These are phyloP conservation scores for Diutina pseudorugosa DNA, from an alignment of 1,139 yeast genomes.

Conservation along the genomic window DNA sequence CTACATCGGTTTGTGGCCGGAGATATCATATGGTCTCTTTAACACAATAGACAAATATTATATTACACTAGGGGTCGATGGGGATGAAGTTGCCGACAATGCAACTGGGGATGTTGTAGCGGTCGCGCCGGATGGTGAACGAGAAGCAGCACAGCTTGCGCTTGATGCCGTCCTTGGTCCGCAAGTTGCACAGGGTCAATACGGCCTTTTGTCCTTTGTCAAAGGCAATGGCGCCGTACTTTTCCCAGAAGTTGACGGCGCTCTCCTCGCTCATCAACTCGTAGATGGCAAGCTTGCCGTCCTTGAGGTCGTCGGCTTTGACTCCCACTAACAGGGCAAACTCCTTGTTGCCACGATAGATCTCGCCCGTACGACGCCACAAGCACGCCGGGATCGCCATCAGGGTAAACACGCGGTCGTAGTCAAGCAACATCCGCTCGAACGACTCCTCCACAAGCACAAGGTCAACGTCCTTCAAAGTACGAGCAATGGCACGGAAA, in stretches of 20 bases:
- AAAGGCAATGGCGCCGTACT: conserved; percentile 92
- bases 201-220: conserved; percentile 95
- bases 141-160: conserved; percentile 86
- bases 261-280: conserved; percentile 95
- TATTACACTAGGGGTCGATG: conserved; percentile 31
- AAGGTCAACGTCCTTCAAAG: conserved; percentile 82
- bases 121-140: conserved; percentile 84
- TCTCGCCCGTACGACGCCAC: conserved; percentile 97
- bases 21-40: too few relatives aligned
- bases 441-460: conserved; percentile 90
- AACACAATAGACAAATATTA: too few relatives aligned
- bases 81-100: conserved; percentile 96
- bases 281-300: conserved; percentile 85
- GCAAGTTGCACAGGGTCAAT: conserved; percentile 76
- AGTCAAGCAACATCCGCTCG: conserved; percentile 85
- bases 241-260: conserved; percentile 98
- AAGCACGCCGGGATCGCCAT: conserved; percentile 98
- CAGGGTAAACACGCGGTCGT: conserved; percentile 90
- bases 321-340: conserved; percentile 95
- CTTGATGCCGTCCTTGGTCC: conserved; percentile 74
- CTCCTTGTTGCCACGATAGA: conserved; percentile 89
- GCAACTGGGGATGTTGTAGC: conserved; percentile 92
- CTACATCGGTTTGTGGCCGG: too few relatives aligned
- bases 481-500: conserved; percentile 83
- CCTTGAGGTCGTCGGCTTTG: conserved; percentile 79